Evolutionary conservation across 257 asterid species (phyloP), one percentile per base, ranked within the genome.

Genomic region (Lycium barbarum): DNA sequence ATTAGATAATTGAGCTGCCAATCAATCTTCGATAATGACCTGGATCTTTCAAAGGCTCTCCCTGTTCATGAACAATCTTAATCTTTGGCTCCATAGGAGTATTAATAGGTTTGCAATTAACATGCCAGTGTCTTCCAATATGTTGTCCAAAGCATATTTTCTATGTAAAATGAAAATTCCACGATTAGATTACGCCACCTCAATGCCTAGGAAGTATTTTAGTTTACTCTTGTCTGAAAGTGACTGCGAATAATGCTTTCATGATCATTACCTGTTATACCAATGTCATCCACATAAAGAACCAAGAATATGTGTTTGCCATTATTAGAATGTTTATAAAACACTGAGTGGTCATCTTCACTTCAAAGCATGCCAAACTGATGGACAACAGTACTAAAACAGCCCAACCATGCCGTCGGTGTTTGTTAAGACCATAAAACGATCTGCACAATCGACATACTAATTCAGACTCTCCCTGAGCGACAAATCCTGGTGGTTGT

Each of bases 101-200:
- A 9, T 73, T 47, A n/a, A 82, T 54, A 1, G 83, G 81, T 36
- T 62, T 78, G 26, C 20, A 71, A 40, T 84, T 72, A 51, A 22
- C 79, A 68, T 83, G n/a, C 38, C 1, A 5, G 7, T 61, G 22
- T 83, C 49, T 2, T 20, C 45, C 2, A 82, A 36, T 22, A 85
- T 57, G 17, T 74, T 57, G 17, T 74, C 68, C 1, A 86, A 61
- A 15, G 38, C 63, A 53, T 78, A 73, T 63, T 84, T 84, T 4
- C n/a, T 22, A 61, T 33, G 73, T 12, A 9, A 71, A 22, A 72
- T 22, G 15, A n/a, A 49, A 10, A 40, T 22, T 12, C 73, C 73
- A 36, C 18, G 5, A 14, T 33, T 66, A 26, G 66, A 83, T 33
- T 67, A 20, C 0, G 58, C 85, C 73, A 53, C 62, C 26, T 84